Evolutionary conservation across 768 basidiomycete species (phyloP), one percentile per base, ranked within the genome.

Genomic region (Hemileccinum rubropunctum): DNA sequence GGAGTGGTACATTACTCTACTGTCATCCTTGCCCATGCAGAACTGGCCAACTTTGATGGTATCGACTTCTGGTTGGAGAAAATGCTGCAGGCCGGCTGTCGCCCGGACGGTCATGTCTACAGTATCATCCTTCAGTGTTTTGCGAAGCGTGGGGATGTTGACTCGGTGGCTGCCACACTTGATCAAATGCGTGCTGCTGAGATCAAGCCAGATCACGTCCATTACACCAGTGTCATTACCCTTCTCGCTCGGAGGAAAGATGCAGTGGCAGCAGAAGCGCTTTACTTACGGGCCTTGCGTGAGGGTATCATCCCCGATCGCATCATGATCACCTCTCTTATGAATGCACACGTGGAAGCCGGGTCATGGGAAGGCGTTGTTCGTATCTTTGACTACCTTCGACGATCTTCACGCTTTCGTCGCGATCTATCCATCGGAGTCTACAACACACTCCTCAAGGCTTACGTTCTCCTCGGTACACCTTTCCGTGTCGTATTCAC

Each of bases 321-420:
- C 32, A 70, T 64, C 34, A 84, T 91, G 84, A 72, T 84, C 55
- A 77, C 80, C 13, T 70, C 86, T 6, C 65, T 95, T 42, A 83
- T 98, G 83, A 82, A 89, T 58, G 91, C 87, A 0, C 82, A 94
- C 60, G 86, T 91, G 42, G 83, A 89, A 60, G 77, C 83, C 2
- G 89, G 87, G 2, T 82, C 84, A 11, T 97, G 91, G 91, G 66
- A 71, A 39, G 83, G 83, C 21, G 91, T 86, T 17, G 75, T 91
- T 50, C 76, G 79, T 20, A 71, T 82, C 12, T 95, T 87, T 60
- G 80, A 86, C 55, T 82, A 79, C 55, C 70, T 91, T 39, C 65
- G 68, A 33, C 58, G 70, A 32, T 63, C 72, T 26, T 60, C 62
- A 11, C 42, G 57, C 47, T 67, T 71, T 47, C 62, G 71, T 36